phyloP scores from a whole-genome alignment of 2,329 filamentous ascomycete genomes.

The Penicillium brevicompactum region DNA sequence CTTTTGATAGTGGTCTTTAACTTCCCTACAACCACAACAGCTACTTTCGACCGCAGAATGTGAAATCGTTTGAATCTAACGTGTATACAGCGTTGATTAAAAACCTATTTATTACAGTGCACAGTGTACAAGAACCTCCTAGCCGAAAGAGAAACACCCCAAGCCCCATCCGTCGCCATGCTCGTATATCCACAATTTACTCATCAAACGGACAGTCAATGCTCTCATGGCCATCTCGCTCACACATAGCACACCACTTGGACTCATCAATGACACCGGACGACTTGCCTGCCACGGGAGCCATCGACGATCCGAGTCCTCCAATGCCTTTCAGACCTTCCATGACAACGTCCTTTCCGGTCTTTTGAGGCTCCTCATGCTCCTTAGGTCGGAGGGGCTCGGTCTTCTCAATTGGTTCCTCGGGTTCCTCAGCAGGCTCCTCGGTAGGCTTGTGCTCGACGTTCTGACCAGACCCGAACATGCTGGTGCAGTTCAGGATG shows the following conservation, averaged over 20 bases:
- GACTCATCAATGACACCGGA: constrained; percentile 76
- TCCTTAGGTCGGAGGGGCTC: constrained; percentile 10
- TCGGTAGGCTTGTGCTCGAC: constrained; percentile 16
- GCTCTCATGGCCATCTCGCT: constrained; percentile 94
- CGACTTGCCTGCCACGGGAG: constrained; percentile 75
- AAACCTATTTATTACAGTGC: background rate
- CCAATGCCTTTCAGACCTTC: constrained; percentile 47
- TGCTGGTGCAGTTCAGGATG: constrained; percentile 89
- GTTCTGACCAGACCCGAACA: constrained; percentile 61
- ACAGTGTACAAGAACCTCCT: background rate
- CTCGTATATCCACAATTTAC: constrained; percentile 26
- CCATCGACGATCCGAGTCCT: constrained; percentile 47
- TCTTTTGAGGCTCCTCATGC: constrained; percentile 31
- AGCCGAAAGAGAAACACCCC: background rate
- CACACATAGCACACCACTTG: constrained; percentile 97
- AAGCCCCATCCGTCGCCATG: background rate
- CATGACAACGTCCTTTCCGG: constrained; percentile 44
- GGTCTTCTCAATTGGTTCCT: constrained; percentile 17
- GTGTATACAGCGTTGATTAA: background rate
- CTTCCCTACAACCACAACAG: too few relatives aligned
- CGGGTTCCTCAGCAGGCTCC: constrained; percentile 12
- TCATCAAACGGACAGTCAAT: constrained; percentile 94
- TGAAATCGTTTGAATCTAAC: too few relatives aligned
- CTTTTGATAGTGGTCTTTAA: too few relatives aligned
- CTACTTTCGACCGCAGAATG: too few relatives aligned